These are phyloP conservation scores for Carpinus viminea DNA, from an alignment of 306 rosid species.

Conservation along the genomic window DNA sequence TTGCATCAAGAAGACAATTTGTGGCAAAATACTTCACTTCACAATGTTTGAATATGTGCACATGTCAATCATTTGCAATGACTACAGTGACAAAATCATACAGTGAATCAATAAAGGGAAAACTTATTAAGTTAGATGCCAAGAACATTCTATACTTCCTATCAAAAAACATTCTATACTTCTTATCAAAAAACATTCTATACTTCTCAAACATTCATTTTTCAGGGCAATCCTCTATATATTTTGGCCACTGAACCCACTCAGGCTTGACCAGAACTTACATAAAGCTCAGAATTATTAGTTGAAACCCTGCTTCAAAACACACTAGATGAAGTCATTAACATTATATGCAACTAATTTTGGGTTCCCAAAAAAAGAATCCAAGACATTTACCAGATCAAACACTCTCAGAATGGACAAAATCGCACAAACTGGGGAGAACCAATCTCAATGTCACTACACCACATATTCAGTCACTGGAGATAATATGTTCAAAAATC, in stretches of 20 bases:
- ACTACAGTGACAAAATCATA: neutral
- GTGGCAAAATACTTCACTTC: neutral
- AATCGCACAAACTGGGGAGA: neutral
- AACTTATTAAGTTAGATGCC: neutral
- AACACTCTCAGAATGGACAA: neutral
- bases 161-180: neutral
- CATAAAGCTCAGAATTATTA: neutral
- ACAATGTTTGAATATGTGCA: neutral
- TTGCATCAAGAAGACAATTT: neutral
- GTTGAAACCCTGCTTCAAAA: neutral
- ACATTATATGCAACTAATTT: neutral
- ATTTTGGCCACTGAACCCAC: neutral
- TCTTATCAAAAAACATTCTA: neutral
- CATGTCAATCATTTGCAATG: neutral
- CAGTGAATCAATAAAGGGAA: neutral
- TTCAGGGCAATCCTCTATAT: neutral
- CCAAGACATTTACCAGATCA: neutral
- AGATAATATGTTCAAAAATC: neutral
- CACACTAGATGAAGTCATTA: neutral
- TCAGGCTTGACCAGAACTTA: neutral
- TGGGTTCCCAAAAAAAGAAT: neutral
- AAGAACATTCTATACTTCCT: neutral
- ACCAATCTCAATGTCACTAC: neutral
- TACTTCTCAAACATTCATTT: neutral
- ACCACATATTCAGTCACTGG: neutral